Percentiles rank a stretch among this genome's conserved stretches.
These are phyloP conservation scores for Metschnikowia cubensis DNA, from an alignment of 805 yeast genomes.

Conservation along the genomic window DNA sequence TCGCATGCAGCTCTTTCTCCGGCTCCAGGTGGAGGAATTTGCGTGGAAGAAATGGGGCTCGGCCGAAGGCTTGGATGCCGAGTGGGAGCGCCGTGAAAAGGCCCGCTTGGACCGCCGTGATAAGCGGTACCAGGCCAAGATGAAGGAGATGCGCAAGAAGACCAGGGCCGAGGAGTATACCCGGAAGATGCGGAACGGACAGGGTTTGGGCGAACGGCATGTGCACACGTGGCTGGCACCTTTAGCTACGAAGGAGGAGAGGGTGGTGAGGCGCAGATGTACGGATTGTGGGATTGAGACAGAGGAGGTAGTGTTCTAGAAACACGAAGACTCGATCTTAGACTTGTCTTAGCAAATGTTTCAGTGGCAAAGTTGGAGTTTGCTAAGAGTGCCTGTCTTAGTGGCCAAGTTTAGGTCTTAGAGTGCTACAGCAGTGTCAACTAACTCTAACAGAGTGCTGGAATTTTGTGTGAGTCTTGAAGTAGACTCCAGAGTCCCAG, in stretches of 20 bases:
- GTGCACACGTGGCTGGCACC: conserved; percentile 72
- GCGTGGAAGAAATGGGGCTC: conserved; percentile 96
- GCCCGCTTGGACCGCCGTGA: conserved; percentile 70
- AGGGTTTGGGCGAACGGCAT: conserved; percentile 56
- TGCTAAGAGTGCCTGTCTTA: no score
- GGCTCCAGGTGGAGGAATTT: conserved; percentile 90
- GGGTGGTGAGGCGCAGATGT: conserved; percentile 57
- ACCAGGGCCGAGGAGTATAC: conserved; percentile 91
- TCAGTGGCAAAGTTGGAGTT: no score
- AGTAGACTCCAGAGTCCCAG: no score
- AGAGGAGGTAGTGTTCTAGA: conserved; percentile 63
- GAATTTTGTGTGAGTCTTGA: no score
- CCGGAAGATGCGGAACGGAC: conserved; percentile 57
- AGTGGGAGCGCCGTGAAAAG: conserved; percentile 81
- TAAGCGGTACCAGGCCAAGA: conserved; percentile 68
- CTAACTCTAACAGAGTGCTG: no score
- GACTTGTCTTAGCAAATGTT: no score
- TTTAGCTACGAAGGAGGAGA: conserved; percentile 8
- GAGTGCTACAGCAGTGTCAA: no score
- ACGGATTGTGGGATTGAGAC: conserved; percentile 78
- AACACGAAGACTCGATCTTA: no score
- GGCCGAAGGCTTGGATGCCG: conserved; percentile 81
- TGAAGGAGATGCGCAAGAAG: conserved; percentile 83
- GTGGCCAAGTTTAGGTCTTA: no score
- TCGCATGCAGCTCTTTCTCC: conserved; percentile 85